Base-by-base conservation (phyloP, 106 monocot genomes). In the Amphibolis antarctica region DNA sequence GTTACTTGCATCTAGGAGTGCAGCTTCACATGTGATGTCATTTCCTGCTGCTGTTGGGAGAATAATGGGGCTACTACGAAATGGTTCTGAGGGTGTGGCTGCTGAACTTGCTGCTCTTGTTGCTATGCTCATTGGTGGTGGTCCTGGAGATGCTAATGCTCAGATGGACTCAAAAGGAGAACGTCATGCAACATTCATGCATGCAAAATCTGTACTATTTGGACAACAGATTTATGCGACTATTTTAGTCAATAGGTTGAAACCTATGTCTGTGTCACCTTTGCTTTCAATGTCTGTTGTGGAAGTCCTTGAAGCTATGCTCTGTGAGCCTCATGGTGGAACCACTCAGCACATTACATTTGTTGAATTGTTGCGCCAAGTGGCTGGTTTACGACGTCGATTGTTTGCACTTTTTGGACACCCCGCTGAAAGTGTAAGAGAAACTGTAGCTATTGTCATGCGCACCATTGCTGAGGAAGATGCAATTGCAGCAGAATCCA, bases 401-500 rank as follows among this genome's bases (percentile, higher is more conserved):
- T 80, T 98, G 62, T 98, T 98, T 77, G 76, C 85, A 47, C 66
- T 98, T 47, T 98, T 98, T 81, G 98, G 91, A 4, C 98, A 91
- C 59, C 98, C 98, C 73, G 90, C 90, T 71, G 91, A 80, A 77
- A 87, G 82, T 80, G 98, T 98, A 1, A 77, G 98, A 62, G 98
- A 98, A 72, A 91, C 85, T 13, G 78, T 98, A 21, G 79, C 98
- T 51, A 87, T 91, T 31, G 87, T 98, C 36, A 98, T 98, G 98
- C 86, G 90, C 5, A 91, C 98, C 10, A 98, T 98, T 79, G 98
- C 98, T 11, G 98, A 98, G 69, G 98, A 98, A 66, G 98, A 98
- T 79, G 98, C 98, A 63, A 98, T 98, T 85, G 98, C 98, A 43
- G 98, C 98, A 18, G 98, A 98, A 66, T 98, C 98, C 4, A 98